Evolutionary conservation across 83 land plant genomes (phyloP), one percentile per base, ranked within the genome.

Genomic region (Picea abies): DNA sequence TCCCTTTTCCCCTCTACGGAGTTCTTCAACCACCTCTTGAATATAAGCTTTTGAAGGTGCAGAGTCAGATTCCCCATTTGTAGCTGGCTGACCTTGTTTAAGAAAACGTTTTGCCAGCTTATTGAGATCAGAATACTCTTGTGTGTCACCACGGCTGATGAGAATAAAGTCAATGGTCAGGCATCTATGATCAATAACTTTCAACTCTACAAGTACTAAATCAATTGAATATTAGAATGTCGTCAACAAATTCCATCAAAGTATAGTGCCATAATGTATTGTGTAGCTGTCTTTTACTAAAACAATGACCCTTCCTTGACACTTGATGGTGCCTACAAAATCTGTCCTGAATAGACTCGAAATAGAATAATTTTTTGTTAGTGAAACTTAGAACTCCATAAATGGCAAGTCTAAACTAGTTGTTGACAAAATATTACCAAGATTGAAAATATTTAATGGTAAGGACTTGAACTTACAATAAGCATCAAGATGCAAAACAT

Each of bases 91-190:
- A 29, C 90, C 84, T 62, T 94, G 94, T 66, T 88, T 89, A 32
- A 95, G 86, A 69, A 97, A 94, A 16, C 93, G 98, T 29, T 87
- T 95, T 5, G 97, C 98, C 62, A 97, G 90, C 87, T 97, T 97
- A 84, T 91, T 89, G 35, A 97, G 80, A 85, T 97, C 99, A 44
- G 98, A 81, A 81, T 82, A 97, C 66, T 95, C 99, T 79, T 90
- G 92, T 22, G 99, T 97, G 86, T 95, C 99, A 70, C 98, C 97
- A 77, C 99, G 98, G 68, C 98, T 95, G 91, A 10, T 83, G 15
- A 79, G 17, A 60, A 76, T 37, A 82, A 71, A 76, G 78, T 15
- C 56, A 76, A 52, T 52, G 23, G 16, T 76, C 78, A 76, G 78
- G 56, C 29, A 52, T 76, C 32, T 52, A 17, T 76, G 22, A 76